Base-by-base conservation (phyloP, 2,329 filamentous ascomycete genomes). In the Penicillium psychrosexuale region DNA sequence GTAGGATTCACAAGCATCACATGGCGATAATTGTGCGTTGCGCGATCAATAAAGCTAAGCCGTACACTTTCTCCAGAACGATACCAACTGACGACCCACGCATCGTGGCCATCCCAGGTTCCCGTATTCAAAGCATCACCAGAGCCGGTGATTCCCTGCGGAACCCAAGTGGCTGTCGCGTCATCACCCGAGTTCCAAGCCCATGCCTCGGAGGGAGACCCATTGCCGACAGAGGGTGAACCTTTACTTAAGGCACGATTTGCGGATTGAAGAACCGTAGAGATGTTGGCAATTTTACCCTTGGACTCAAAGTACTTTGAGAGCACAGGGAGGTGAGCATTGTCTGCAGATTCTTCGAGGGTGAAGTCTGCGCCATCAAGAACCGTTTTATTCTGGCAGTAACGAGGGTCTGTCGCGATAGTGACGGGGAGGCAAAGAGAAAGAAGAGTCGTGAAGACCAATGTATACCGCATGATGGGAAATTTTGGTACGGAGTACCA, bases 51-150 rank as follows among this genome's bases (percentile, higher is more conserved):
- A 53, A 74, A 74, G 6, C 66, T 69, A 22, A 74, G 54, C 1
- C 70, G 57, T 13, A 64, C 68, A 47, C 64, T 67, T 17, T 64
- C 65, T 28, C 65, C 65, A 24, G 65, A 55, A 2, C 65, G 59
- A 47, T 74, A 62, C 72, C 72, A 74, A 58, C 68, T 72, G 3
- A 71, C 69, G 15, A 74, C 48, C 67, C 65, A 71, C 6, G 61
- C 69, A 38, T 71, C 58, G 22, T 65, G 65, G n/a, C 65, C 70
- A n/a, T 73, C 66, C 45, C 65, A 70, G 8, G 58, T 69, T 3
- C 72, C 72, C 2, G 48, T 56, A 5, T 61, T 64, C 15, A 64
- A 52, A 1, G 72, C 69, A 51, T 74, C 72, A 2, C 65, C 67
- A 1, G 72, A 69, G 24, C 67, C 67, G n/a, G 65, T 68, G 24